Conservation (phyloP, 2,329 filamentous ascomycete species). For the Colletotrichum limetticola region DNA sequence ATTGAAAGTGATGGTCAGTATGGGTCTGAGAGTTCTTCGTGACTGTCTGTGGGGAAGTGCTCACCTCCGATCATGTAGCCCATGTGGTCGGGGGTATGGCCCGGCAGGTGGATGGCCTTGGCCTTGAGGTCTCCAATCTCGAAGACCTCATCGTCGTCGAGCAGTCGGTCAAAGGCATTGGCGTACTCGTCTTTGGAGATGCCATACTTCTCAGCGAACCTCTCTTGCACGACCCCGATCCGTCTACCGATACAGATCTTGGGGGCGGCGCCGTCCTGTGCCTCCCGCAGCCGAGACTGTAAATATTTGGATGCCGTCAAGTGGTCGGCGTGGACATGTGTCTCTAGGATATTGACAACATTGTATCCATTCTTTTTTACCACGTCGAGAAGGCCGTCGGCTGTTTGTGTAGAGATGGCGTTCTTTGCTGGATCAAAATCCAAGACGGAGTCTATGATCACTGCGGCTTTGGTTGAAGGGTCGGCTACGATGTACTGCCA, state of each 20-base stretch:
- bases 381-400: constrained; percentile 58
- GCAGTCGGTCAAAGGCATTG: constrained; percentile 54
- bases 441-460: constrained; percentile 68
- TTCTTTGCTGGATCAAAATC: constrained; percentile 56
- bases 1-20: not conserved
- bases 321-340: constrained; percentile 67
- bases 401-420: constrained; percentile 56
- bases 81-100: constrained; percentile 61
- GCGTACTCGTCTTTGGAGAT: constrained; percentile 48
- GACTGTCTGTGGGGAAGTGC: not conserved
- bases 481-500: constrained; percentile 68
- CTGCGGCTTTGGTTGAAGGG: constrained; percentile 52
- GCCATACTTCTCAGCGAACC: constrained; percentile 52
- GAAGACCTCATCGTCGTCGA: constrained; percentile 56
- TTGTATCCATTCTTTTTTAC: constrained; percentile 55
- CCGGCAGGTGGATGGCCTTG: constrained; percentile 56
- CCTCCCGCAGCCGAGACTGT: constrained; percentile 50
- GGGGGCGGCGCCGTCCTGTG: constrained; percentile 4
- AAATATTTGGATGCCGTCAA: constrained; percentile 65
- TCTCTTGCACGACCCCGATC: constrained; percentile 53
- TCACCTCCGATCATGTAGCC: constrained; percentile 55
- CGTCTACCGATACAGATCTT: constrained; percentile 55
- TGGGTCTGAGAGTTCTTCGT: not conserved
- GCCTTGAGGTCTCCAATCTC: constrained; percentile 51
- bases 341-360: constrained; percentile 64